These are phyloP conservation scores for Suhomyces bokatorum DNA, from an alignment of 1,139 yeast species.

Conservation along the genomic window DNA sequence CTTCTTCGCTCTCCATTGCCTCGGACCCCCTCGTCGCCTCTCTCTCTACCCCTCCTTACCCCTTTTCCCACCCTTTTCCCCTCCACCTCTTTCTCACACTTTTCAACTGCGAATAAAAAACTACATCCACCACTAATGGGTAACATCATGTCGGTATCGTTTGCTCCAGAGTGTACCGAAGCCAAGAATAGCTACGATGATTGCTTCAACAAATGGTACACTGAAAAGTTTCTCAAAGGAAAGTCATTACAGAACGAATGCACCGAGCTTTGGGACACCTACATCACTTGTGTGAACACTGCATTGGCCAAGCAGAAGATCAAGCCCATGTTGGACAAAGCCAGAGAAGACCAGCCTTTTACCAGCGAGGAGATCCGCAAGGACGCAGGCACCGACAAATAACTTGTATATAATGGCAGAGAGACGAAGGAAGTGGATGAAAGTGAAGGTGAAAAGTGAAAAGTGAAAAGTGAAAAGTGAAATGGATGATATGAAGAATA, in stretches of 20 bases:
- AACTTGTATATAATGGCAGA: constrained; percentile 1
- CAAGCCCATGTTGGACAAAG: constrained; percentile 85
- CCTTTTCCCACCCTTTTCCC: neutral
- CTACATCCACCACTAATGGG: constrained; percentile 50
- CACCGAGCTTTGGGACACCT: constrained; percentile 82
- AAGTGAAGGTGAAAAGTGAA: neutral
- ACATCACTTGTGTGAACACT: constrained; percentile 77
- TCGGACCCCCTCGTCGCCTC: neutral
- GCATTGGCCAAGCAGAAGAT: constrained; percentile 73
- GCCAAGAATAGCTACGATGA: constrained; percentile 83
- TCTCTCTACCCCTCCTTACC: neutral
- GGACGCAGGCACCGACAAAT: constrained; percentile 16
- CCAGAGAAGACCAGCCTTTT: constrained; percentile 89
- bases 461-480: neutral
- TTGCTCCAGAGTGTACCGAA: constrained; percentile 95
- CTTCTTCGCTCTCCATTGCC: neutral
- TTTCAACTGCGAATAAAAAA: constrained; percentile 2
- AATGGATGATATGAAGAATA: neutral
- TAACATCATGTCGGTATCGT: constrained; percentile 83
- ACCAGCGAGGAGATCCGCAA: constrained; percentile 35
- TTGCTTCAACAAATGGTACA: constrained; percentile 93
- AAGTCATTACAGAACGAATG: constrained; percentile 81
- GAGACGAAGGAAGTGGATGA: neutral
- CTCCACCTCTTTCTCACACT: neutral
- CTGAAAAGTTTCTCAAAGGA: constrained; percentile 81